Evolutionary conservation across 805 yeast species (phyloP).

Genomic region (Scheffersomyces ergatensis): DNA sequence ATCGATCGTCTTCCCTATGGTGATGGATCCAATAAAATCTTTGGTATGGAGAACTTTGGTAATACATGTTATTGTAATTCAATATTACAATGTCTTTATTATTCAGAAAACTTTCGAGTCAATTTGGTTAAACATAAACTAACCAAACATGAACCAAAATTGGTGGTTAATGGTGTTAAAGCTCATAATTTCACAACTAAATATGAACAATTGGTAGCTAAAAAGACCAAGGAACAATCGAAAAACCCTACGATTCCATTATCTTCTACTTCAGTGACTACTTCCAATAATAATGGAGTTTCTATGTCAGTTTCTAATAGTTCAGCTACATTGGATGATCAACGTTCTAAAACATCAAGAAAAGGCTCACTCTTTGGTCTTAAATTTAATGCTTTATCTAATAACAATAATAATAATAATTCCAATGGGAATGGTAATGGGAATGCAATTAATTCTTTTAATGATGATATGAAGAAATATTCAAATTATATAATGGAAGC

Average conservation of each 20-base stretch:
- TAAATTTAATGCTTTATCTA: constrained; percentile 26
- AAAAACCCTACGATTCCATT: constrained; percentile 5
- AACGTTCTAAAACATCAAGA: constrained; percentile 14
- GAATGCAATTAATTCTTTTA: constrained; percentile 2
- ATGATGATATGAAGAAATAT: constrained; percentile 6
- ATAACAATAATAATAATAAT: neutral
- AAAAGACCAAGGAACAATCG: constrained; percentile 29
- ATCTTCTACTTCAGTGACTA: neutral
- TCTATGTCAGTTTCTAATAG: neutral
- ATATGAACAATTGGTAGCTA: constrained; percentile 38
- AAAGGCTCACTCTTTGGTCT: constrained; percentile 40
- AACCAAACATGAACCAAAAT: constrained; percentile 28
- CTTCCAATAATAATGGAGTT: neutral
- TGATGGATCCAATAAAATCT: constrained; percentile 66
- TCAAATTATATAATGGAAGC: constrained; percentile 22
- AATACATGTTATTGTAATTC: constrained; percentile 95
- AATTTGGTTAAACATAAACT: constrained; percentile 27
- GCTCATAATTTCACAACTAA: constrained; percentile 36
- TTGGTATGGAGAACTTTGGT: constrained; percentile 83
- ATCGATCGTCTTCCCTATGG: constrained; percentile 33
- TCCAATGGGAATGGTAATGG: neutral
- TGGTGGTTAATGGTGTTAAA: constrained; percentile 26
- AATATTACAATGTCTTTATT: constrained; percentile 82
- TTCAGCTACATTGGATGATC: constrained; percentile 2
- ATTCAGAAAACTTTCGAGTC: constrained; percentile 64